These are phyloP conservation scores for Colletotrichum eleusines DNA, from an alignment of 2,329 filamentous ascomycete species.

Conservation along the genomic window DNA sequence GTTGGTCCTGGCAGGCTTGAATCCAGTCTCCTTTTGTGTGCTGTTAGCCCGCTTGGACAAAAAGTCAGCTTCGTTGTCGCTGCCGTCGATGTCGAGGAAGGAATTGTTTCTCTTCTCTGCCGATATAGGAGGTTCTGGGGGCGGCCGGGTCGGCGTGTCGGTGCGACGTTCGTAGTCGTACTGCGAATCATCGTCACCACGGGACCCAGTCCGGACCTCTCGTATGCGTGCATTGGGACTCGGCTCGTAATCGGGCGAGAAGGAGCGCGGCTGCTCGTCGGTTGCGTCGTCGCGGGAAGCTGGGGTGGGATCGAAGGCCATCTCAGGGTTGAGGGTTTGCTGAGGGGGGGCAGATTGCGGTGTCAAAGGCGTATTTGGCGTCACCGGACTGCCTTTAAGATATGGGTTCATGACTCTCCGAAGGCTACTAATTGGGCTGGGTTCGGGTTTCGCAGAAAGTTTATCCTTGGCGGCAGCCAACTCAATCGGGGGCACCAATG, in stretches of 20 bases:
- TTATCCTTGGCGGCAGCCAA: conserved; percentile 49
- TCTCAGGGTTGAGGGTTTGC: conserved; percentile 26
- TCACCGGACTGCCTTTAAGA: conserved; percentile 58
- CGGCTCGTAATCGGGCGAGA: conserved; percentile 82
- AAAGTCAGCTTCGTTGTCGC: conserved; percentile 60
- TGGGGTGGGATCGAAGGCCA: conserved; percentile 17
- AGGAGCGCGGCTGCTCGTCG: conserved; percentile 64
- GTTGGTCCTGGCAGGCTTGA: conserved; percentile 28
- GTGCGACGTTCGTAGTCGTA: conserved; percentile 35
- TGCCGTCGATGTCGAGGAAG: conserved; percentile 64
- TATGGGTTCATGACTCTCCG: conserved; percentile 91
- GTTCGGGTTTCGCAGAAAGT: conserved; percentile 53
- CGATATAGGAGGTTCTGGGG: conserved; percentile 49
- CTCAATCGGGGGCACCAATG: conserved; percentile 50
- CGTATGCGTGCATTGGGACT: conserved; percentile 79
- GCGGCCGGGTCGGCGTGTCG: conserved; percentile 53
- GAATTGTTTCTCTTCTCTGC: conserved; percentile 57
- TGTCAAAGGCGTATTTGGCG: conserved; percentile 33
- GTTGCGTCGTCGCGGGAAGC: conserved; percentile 14
- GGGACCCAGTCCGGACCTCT: conserved; percentile 65
- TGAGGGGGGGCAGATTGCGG: conserved; percentile 22
- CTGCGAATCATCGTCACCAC: conserved; percentile 41
- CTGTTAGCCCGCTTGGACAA: conserved; percentile 42
- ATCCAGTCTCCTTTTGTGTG: conserved; percentile 17
- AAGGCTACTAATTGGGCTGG: conserved; percentile 82